Conservation (phyloP, 176 grass and related monocot genomes). For the Musa acuminata region DNA sequence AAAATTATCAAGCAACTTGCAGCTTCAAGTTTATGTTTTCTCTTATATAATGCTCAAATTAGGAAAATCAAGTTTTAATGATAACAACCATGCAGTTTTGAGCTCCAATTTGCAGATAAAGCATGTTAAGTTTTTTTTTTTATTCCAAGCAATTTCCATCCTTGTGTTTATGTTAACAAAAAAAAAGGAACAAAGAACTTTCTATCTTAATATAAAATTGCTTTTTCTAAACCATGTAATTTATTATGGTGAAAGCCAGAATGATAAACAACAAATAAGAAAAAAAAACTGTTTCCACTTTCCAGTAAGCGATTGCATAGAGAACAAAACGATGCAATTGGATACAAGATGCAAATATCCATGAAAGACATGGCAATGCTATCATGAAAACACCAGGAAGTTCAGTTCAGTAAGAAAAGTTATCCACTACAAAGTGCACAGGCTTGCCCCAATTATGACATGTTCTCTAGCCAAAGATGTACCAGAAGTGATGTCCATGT, state of each 20-base stretch:
- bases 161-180: not conserved
- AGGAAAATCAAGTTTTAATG: not conserved
- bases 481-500: not conserved
- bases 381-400: too few relatives aligned
- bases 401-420: too few relatives aligned
- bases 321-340: not conserved
- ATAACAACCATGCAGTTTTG: not conserved
- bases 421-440: too few relatives aligned
- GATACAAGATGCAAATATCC: not conserved
- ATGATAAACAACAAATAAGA: not conserved
- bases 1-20: not conserved
- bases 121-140: not conserved
- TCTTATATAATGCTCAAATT: not conserved
- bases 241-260: too few relatives aligned
- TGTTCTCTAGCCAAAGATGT: not conserved
- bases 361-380: not conserved
- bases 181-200: not conserved
- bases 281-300: not conserved
- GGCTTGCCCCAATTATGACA: not conserved
- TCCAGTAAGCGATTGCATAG: not conserved
- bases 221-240: too few relatives aligned
- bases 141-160: not conserved
- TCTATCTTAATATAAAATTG: not conserved
- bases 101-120: not conserved
- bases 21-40: not conserved